Percentiles rank a stretch among this genome's conserved stretches.
phyloP scores from a whole-genome alignment of 148 eudicot genomes.

The Rhododendron griersonianum region DNA sequence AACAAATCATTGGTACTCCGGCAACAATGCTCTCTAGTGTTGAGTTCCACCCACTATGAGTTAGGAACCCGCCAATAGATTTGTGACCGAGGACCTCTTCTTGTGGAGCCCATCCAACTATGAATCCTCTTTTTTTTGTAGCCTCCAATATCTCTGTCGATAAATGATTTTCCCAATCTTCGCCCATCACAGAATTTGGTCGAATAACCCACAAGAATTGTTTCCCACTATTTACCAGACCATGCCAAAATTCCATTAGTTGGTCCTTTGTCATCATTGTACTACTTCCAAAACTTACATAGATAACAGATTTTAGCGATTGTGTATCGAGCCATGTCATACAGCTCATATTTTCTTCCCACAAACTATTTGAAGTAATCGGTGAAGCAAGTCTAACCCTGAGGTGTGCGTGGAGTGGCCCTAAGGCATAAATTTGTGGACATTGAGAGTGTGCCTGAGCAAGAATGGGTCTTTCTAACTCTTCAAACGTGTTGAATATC shows the following conservation, averaged over 20 bases:
- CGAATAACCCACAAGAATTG: background rate
- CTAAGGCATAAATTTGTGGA: background rate
- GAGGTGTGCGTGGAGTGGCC: background rate
- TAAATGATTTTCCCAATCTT: background rate
- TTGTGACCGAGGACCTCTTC: background rate
- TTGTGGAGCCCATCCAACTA: background rate
- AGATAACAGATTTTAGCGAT: background rate
- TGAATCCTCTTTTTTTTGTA: background rate
- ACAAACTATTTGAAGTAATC: background rate
- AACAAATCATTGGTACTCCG: background rate
- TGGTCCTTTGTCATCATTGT: background rate
- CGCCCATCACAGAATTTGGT: background rate
- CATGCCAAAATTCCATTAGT: background rate
- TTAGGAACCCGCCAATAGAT: background rate
- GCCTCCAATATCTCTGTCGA: background rate
- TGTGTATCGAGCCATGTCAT: background rate
- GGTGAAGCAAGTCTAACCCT: background rate
- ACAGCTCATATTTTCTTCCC: background rate
- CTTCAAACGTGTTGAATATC: slow-evolving; percentile 8
- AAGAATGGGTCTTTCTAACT: background rate
- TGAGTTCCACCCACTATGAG: background rate
- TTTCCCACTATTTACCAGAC: background rate
- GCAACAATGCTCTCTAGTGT: background rate
- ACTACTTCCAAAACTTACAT: background rate
- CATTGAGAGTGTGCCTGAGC: background rate